Evolutionary conservation across 1,284 basidiomycete species (phyloP), one percentile per base, ranked within the genome.

Genomic region (Cryptococcus neoformans): DNA sequence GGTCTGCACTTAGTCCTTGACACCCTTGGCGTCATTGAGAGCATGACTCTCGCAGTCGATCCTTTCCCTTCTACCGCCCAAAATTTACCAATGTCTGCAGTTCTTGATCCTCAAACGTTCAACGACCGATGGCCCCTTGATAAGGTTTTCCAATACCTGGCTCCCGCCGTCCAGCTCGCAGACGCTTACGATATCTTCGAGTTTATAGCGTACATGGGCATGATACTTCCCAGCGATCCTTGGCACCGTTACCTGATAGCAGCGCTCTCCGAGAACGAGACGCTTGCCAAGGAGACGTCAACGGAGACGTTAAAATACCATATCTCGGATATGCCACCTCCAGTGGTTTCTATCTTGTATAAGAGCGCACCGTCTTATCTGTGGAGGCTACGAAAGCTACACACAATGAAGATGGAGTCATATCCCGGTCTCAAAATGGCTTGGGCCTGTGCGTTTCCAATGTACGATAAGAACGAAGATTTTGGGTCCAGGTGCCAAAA

Each of bases 101-200:
- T 21, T 21, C 21, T 21, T 21, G 21, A 21, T 21, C 21, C 21
- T 21, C 3, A 44, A 17, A 14, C 10, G 21, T 44, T 51, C n/a
- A n/a, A 7, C 49, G 37, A 37, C 4, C 49, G 11, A 8, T 50
- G 28, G 49, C 49, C n/a, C 12, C 28, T 28, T 38, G 37, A 51
- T 12, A 38, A 39, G 16, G 17, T 36, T 42, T 36, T 44, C n/a
- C n/a, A 6, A 21, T 35, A 34, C 21, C 35, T 55, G 2, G 45
- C 40, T 12, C 21, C n/a, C 12, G 54, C 54, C 6, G n/a, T 55
- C n/a, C 14, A 44, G n/a, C 40, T 50, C 16, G 48, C 48, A 6
- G 49, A 55, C 40, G 54, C 54, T 4, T 55, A 55, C 48, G 54
- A 50, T 34, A 36, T 50, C n/a, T 8, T 37, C 16, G n/a, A n/a